Conservation (phyloP, 768 basidiomycete genomes). For the Russula earlei region DNA sequence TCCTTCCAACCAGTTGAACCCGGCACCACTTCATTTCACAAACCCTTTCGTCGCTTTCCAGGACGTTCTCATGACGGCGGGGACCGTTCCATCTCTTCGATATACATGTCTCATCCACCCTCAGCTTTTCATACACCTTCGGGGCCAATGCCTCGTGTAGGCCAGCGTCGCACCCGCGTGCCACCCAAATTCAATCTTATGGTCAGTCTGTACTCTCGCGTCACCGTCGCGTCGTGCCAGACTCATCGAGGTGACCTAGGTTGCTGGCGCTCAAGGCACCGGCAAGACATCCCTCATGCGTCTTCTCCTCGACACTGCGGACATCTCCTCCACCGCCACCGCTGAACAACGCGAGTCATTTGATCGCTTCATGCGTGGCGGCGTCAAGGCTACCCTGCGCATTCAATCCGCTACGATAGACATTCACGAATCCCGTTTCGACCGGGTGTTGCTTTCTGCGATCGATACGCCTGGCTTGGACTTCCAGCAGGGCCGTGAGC, state of each 20-base stretch:
- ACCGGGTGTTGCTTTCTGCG: conserved; percentile 68
- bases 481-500: conserved; percentile 59
- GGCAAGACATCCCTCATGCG: conserved; percentile 81
- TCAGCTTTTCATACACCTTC: conserved; percentile 43
- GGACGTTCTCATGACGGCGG: conserved; percentile 34
- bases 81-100: conserved; percentile 48
- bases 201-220: conserved; percentile 35
- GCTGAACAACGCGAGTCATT: conserved; percentile 59
- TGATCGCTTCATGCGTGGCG: conserved; percentile 53
- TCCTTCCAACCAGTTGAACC: conserved; percentile 47
- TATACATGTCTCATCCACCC: conserved; percentile 59
- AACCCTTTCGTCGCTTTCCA: conserved; percentile 51
- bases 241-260: conserved; percentile 33
- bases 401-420: conserved; percentile 68
- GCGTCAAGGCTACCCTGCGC: conserved; percentile 47
- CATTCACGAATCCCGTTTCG: conserved; percentile 76
- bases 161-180: conserved; percentile 54
- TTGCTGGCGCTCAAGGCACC: conserved; percentile 70
- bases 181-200: conserved; percentile 82
- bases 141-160: conserved; percentile 37
- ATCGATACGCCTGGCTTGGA: conserved; percentile 84
- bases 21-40: conserved; percentile 66
- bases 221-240: background rate
- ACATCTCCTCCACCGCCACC: conserved; percentile 70
- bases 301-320: conserved; percentile 75